Conservation (phyloP, 2,329 filamentous ascomycete genomes). For the Nemania sp. region DNA sequence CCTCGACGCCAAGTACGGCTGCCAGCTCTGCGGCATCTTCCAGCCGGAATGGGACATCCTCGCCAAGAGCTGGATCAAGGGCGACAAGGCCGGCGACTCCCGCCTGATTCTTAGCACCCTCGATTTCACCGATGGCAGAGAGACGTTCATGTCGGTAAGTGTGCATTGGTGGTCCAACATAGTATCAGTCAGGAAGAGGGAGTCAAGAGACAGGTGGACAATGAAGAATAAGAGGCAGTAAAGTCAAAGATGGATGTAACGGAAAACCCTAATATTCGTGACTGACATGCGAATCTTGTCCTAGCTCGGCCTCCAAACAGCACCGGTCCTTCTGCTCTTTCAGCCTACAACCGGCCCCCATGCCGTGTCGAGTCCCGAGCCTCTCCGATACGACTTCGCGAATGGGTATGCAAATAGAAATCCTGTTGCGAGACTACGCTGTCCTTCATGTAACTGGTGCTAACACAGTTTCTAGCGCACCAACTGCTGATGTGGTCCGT, state of each 20-base stretch:
- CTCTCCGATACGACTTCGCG: constrained; percentile 82
- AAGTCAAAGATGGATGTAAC: no score
- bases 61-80: constrained; percentile 82
- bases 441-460: constrained; percentile 14
- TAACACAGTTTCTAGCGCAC: constrained; percentile 55
- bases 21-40: constrained; percentile 84
- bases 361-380: constrained; percentile 69
- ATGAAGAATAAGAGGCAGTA: background rate
- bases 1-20: constrained; percentile 79
- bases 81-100: constrained; percentile 74
- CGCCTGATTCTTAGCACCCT: constrained; percentile 79
- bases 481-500: constrained; percentile 77
- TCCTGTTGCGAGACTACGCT: background rate
- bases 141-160: constrained; percentile 82
- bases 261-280: no score
- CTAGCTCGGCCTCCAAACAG: constrained; percentile 90
- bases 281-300: constrained; percentile 12
- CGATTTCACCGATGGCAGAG: constrained; percentile 84
- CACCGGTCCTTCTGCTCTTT: constrained; percentile 86
- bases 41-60: constrained; percentile 93
- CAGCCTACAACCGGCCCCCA: constrained; percentile 81
- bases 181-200: background rate
- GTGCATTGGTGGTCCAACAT: background rate
- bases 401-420: constrained; percentile 62
- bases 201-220: background rate